These are phyloP conservation scores for Dothistroma pini DNA, from an alignment of 2,329 filamentous ascomycete genomes.

Conservation along the genomic window DNA sequence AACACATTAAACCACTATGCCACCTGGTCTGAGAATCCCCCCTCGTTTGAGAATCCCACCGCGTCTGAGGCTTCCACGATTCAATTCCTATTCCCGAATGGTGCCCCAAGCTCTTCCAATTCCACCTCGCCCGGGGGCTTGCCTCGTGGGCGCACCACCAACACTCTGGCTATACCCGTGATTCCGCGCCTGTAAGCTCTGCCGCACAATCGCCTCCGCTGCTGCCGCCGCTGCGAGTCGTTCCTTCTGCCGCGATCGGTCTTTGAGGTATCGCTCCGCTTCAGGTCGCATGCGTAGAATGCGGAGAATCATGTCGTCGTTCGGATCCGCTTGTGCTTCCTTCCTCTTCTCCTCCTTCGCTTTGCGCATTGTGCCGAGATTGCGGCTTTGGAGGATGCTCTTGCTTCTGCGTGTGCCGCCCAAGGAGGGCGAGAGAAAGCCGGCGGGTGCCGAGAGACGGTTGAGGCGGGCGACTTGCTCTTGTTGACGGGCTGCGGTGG, in stretches of 20 bases:
- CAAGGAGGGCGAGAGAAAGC: constrained; percentile 54
- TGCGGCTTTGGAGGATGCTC: constrained; percentile 85
- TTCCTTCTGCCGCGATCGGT: constrained; percentile 90
- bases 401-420: constrained; percentile 44
- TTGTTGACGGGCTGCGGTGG: constrained; percentile 75
- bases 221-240: constrained; percentile 84
- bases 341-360: constrained; percentile 95
- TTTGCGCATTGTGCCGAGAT: constrained; percentile 92
- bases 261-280: constrained; percentile 79
- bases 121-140: constrained; percentile 10
- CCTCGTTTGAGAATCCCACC: neutral
- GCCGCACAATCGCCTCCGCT: constrained; percentile 89
- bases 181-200: constrained; percentile 66
- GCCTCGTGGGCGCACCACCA: constrained; percentile 12
- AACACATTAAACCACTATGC: neutral
- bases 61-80: neutral
- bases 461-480: constrained; percentile 48
- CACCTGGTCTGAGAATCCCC: too few species aligned
- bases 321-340: constrained; percentile 93
- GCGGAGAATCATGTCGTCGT: constrained; percentile 94
- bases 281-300: constrained; percentile 95
- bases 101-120: constrained; percentile 21
- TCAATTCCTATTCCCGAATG: constrained; percentile 17
- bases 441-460: constrained; percentile 65
- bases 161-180: constrained; percentile 18